Evolutionary conservation across 805 yeast species (phyloP), one percentile per base, ranked within the genome.

Genomic region (Candida arabinofermentans): DNA sequence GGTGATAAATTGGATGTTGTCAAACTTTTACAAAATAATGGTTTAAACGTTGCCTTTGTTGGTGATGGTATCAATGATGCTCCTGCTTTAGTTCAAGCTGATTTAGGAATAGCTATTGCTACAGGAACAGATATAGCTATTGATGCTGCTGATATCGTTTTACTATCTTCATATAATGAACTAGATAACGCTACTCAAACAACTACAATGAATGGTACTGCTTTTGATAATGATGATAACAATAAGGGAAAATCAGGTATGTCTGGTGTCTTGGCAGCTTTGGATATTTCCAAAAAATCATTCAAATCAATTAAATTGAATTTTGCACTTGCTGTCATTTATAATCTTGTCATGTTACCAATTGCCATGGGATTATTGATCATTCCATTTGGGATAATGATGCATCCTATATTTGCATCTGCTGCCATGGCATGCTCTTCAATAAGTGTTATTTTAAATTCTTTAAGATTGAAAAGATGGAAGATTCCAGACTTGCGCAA

Each of bases 51-150:
- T 32, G 91, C 90, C 5, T 89, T 95, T 71, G 83, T 93, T 18
- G 99, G 99, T 29, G 99, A 93, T 65, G 99, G 99, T 45, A 86
- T 93, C 50, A 93, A 93, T 62, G 99, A 93, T 60, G 95, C 98
- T 0, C 97, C 99, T 0, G 98, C 98, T 0, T 72, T 93, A 41
- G 95, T 87, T 1, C 75, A 83, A 42, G 85, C 96, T 1, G 87
- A 89, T 50, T 65, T 93, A 16, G 99, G 99, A 19, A 79, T 95
- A 54, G 93, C 98, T 9, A 79, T 95, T 43, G 83, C 95, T 8
- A 77, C 95, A 0, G 96, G 98, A 5, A 86, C 98, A 0, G 98
- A 93, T 55, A 86, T 93, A 51, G 98, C 99, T 1, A 84, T 93
- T 51, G 96, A 90, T 51, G 86, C 96, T n/a, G 96, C 99, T 0